These are phyloP conservation scores for Pestalotiopsis fici DNA, from an alignment of 2,329 filamentous ascomycete species.

Conservation along the genomic window DNA sequence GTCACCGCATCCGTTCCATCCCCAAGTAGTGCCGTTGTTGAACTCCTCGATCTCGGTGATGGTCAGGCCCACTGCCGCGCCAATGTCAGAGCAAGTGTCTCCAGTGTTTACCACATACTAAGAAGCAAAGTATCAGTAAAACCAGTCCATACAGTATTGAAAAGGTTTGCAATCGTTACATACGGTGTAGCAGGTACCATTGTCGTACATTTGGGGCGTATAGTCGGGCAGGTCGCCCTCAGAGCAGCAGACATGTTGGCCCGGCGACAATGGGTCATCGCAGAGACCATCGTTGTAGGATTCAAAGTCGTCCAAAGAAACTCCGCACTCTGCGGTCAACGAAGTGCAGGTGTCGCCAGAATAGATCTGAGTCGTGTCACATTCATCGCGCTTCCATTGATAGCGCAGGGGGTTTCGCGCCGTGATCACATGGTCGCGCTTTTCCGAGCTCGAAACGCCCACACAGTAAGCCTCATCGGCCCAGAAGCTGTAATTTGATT, in stretches of 20 bases:
- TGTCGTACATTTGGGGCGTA: conserved; percentile 30
- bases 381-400: too few relatives aligned
- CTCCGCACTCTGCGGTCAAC: conserved; percentile 25
- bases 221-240: conserved; percentile 33
- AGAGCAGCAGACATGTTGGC: conserved; percentile 38
- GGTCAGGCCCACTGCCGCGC: conserved; percentile 18
- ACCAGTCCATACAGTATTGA: too few relatives aligned
- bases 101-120: conserved; percentile 28
- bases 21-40: conserved; percentile 23
- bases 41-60: conserved; percentile 14
- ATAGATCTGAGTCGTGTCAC: conserved; percentile 1
- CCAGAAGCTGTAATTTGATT: not conserved
- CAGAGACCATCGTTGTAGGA: conserved; percentile 32
- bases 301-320: conserved; percentile 21
- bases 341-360: conserved; percentile 23
- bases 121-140: not conserved
- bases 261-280: conserved; percentile 26
- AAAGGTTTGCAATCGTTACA: too few relatives aligned
- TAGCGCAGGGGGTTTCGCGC: conserved; percentile 3
- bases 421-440: not conserved
- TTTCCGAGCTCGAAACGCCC: not conserved
- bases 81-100: conserved; percentile 34
- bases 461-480: not conserved
- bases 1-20: conserved; percentile 17
- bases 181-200: conserved; percentile 34